Evolutionary conservation across 495 filamentous ascomycete species (phyloP).

Genomic region (Neurospora africana): DNA sequence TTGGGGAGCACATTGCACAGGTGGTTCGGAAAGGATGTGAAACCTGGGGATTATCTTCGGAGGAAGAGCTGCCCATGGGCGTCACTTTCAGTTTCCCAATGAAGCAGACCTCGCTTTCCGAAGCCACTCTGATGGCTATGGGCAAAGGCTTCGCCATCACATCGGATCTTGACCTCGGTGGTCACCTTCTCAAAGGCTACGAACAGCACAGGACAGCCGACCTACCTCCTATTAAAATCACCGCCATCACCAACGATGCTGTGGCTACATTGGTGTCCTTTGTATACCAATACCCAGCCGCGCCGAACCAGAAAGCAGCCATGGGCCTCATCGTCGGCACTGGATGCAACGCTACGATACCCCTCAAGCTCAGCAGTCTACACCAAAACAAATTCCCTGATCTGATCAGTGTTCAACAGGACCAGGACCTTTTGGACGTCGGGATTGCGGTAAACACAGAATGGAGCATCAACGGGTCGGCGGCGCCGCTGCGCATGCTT

Average conservation of each 20-base stretch:
- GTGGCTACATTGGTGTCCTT: constrained; percentile 71
- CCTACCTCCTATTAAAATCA: constrained; percentile 57
- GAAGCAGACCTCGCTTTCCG: constrained; percentile 61
- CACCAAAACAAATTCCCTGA: constrained; percentile 48
- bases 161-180: constrained; percentile 58
- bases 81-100: constrained; percentile 86
- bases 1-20: constrained; percentile 63
- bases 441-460: constrained; percentile 76
- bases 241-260: constrained; percentile 73
- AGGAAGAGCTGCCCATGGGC: constrained; percentile 54
- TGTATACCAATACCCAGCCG: constrained; percentile 46
- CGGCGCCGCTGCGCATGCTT: constrained; percentile 51
- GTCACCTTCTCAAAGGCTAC: constrained; percentile 59
- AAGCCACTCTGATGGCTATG: constrained; percentile 76
- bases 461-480: constrained; percentile 70
- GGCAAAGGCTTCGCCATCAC: constrained; percentile 79
- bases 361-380: constrained; percentile 53
- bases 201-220: constrained; percentile 36
- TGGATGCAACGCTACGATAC: constrained; percentile 73
- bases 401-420: constrained; percentile 45
- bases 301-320: constrained; percentile 38
- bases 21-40: constrained; percentile 46
- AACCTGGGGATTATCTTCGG: constrained; percentile 16
- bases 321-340: constrained; percentile 80
- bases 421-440: constrained; percentile 43